Base-by-base conservation (phyloP, 2,329 filamentous ascomycete species). In the Talaromyces sp. region DNA sequence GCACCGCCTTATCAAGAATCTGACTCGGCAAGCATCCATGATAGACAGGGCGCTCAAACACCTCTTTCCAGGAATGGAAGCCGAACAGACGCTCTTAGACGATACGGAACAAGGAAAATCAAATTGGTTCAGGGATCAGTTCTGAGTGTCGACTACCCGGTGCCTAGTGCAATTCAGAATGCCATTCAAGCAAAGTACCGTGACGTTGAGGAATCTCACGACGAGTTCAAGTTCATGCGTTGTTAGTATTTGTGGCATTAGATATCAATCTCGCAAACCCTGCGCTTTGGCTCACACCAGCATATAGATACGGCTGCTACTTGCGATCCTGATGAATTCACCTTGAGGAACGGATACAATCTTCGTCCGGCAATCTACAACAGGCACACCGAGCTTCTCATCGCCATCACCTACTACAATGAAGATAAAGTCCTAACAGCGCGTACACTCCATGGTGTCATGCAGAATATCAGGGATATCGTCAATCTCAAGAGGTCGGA, bases 361-460 rank as follows among this genome's bases (percentile, higher is more conserved):
- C 86, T 99, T 78, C 92, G 95, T 58, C 93, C 95, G 56, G 90
- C 93, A 71, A 98, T 98, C 94, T 98, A 98, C 83, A 98, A 98
- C 85, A 87, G 95, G 72, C 95, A 98, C 80, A 98, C 95, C 6
- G 95, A 99, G 83, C 83, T 99, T 71, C 86, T 98, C 69, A 97
- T 99, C 78, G 95, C 95, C 73, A 93, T 99, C 72, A 99, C 95
- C 69, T 98, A 98, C 84, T 99, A 98, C 84, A 98, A 98, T 82
- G 95, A 98, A 85, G 95, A 98, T 82, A 98, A 98, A 85, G 88
- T 91, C 33, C 85, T 99, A 69, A 91, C 95, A 39, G 85, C 94
- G 60, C 89, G 95, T 81, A 99, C 95, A 1, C 84, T 98, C 64
- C 95, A 98, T 79, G 93, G 94, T 84, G 93, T 97, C 62, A 98